These are phyloP conservation scores for Chlorella sorokiniana DNA, from an alignment of 139 green algal species.

Conservation along the genomic window DNA sequence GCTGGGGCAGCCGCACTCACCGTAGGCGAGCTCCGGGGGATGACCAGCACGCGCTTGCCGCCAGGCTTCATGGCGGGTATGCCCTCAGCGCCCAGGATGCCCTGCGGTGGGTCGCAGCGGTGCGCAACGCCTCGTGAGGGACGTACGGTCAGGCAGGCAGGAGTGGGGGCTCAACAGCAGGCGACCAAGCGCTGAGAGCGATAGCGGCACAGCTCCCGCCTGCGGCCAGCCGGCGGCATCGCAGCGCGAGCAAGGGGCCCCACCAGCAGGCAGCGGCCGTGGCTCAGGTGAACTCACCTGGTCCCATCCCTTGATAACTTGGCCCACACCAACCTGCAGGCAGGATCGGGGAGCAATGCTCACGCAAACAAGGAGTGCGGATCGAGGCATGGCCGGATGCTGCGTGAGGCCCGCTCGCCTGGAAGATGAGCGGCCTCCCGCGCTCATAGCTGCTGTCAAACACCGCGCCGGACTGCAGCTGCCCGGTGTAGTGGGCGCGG, in stretches of 20 bases:
- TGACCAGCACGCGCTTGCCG: conserved; percentile 67
- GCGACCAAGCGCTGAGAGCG: background rate
- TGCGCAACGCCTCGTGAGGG: background rate
- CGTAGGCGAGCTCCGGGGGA: conserved; percentile 45
- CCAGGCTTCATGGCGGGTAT: conserved; percentile 91
- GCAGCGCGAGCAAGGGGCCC: background rate
- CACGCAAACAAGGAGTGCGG: no score
- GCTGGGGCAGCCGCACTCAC: background rate
- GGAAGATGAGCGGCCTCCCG: conserved; percentile 78
- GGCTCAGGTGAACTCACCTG: no score
- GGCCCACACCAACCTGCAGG: conserved; percentile 62
- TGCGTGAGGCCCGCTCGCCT: conserved; percentile 32
- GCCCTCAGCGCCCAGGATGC: conserved; percentile 78
- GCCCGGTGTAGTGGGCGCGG: conserved; percentile 79
- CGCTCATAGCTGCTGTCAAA: conserved; percentile 88
- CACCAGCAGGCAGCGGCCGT: background rate
- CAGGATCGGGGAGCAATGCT: background rate
- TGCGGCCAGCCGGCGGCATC: no score
- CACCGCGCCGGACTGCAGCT: conserved; percentile 63
- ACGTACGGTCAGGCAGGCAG: background rate
- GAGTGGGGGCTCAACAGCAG: background rate
- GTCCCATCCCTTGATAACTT: conserved; percentile 61
- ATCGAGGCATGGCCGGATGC: background rate
- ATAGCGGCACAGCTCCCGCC: no score
- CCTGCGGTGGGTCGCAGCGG: conserved; percentile 86